These are phyloP conservation scores for Agapanthus africanus DNA, from an alignment of 106 monocot species.

Conservation along the genomic window DNA sequence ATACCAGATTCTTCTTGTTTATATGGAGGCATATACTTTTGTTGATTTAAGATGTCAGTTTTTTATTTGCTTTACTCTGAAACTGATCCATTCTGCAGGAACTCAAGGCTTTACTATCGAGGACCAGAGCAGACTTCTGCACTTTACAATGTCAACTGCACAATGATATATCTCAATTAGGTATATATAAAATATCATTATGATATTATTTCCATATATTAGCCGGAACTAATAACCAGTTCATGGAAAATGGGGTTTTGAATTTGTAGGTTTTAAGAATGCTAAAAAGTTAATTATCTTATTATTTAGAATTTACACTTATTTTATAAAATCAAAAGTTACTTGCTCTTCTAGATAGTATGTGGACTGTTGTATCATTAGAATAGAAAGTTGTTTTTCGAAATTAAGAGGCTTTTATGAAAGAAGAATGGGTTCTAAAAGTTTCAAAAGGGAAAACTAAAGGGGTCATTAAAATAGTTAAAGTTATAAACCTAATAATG, in stretches of 20 bases:
- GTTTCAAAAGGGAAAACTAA: no score
- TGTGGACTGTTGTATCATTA: neutral
- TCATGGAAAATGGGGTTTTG: neutral
- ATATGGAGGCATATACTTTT: no score
- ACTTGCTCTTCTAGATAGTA: no score
- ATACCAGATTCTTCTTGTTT: neutral
- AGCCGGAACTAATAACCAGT: neutral
- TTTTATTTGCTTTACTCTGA: no score
- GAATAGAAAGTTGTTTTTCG: no score
- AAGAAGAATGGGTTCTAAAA: no score
- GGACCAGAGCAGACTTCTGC: constrained; percentile 30
- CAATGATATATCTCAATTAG: constrained; percentile 45
- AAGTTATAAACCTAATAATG: no score
- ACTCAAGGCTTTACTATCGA: constrained; percentile 38
- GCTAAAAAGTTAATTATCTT: neutral
- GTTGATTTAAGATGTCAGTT: no score
- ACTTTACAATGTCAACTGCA: constrained; percentile 45
- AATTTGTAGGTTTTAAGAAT: neutral
- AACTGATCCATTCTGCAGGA: constrained; percentile 29
- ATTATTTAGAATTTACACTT: no score
- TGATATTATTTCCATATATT: neutral
- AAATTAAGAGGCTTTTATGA: no score
- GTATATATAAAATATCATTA: constrained; percentile 16
- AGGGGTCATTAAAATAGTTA: no score
- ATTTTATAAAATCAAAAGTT: no score